Evolutionary conservation across 176 grass and related monocot species (phyloP).

Genomic region (Olyra latifolia): DNA sequence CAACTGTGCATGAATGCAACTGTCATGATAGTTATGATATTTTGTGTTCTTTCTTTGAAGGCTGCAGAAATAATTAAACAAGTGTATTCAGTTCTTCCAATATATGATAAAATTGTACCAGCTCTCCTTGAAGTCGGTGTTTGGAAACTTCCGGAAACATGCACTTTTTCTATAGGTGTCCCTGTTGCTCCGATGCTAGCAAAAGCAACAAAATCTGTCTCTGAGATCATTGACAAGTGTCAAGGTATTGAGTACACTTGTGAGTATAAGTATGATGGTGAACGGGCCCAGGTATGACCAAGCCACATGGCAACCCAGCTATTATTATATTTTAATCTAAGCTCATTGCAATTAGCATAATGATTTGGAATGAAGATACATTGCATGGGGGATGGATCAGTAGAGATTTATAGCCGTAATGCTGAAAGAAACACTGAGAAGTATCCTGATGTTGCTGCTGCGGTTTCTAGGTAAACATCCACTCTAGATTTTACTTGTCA

Average conservation of each 20-base stretch:
- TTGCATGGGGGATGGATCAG: constrained; percentile 93
- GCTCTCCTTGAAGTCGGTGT: constrained; percentile 79
- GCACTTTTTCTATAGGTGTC: constrained; percentile 94
- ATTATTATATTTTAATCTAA: constrained; percentile 21
- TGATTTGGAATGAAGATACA: constrained; percentile 77
- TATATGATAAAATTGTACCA: constrained; percentile 93
- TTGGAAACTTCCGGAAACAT: constrained; percentile 91
- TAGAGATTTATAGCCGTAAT: constrained; percentile 96
- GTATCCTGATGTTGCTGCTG: constrained; percentile 93
- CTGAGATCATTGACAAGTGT: constrained; percentile 97
- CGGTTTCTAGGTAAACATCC: constrained; percentile 70
- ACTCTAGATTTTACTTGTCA: neutral
- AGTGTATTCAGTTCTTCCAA: constrained; percentile 91
- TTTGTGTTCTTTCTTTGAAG: constrained; percentile 47
- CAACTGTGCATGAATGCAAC: constrained; percentile 17
- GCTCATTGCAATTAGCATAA: constrained; percentile 15
- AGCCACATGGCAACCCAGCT: constrained; percentile 14
- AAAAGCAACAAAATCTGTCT: constrained; percentile 99
- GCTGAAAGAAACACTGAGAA: constrained; percentile 98
- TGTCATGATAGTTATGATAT: constrained; percentile 27
- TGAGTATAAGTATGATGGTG: constrained; percentile 99
- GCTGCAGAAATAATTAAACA: constrained; percentile 92
- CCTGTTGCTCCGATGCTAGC: constrained; percentile 98
- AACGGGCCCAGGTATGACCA: constrained; percentile 86
- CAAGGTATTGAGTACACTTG: constrained; percentile 96